Conservation (phyloP, 306 rosid genomes). For the Argentina anserina region DNA sequence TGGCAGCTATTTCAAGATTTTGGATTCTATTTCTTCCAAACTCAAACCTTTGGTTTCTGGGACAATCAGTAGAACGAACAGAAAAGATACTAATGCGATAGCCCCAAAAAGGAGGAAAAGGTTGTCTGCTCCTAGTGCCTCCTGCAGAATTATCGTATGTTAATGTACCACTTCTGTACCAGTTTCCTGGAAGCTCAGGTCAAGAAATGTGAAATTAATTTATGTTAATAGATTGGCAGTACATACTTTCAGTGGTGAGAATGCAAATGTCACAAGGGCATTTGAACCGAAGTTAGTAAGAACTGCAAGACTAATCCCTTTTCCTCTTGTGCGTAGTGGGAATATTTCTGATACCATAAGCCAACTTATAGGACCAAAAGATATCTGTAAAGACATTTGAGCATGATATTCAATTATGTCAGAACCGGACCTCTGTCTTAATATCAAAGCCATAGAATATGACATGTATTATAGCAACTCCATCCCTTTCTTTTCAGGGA, state of each 20-base stretch:
- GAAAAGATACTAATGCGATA: constrained; percentile 63
- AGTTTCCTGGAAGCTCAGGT: not conserved
- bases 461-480: not conserved
- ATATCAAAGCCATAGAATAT: constrained; percentile 12
- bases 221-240: not conserved
- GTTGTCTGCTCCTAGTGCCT: constrained; percentile 85
- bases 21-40: constrained; percentile 89
- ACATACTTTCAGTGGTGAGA: constrained; percentile 75
- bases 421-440: constrained; percentile 18
- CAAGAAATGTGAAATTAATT: not conserved
- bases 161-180: constrained; percentile 17
- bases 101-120: constrained; percentile 90
- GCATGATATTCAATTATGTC: constrained; percentile 1
- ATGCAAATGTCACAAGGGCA: constrained; percentile 87
- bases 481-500: not conserved
- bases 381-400: constrained; percentile 59
- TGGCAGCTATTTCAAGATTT: constrained; percentile 59
- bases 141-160: constrained; percentile 49
- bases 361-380: constrained; percentile 98
- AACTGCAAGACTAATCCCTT: constrained; percentile 93
- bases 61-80: constrained; percentile 55
- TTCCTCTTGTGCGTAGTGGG: constrained; percentile 88
- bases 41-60: constrained; percentile 98
- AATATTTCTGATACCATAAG: constrained; percentile 95
- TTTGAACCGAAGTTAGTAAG: constrained; percentile 91